A percentile compares a stretch with the other conserved stretches of the same genome.
Evolutionary conservation across 2,329 filamentous ascomycete species (phyloP).

Genomic region (Alternaria sp.): DNA sequence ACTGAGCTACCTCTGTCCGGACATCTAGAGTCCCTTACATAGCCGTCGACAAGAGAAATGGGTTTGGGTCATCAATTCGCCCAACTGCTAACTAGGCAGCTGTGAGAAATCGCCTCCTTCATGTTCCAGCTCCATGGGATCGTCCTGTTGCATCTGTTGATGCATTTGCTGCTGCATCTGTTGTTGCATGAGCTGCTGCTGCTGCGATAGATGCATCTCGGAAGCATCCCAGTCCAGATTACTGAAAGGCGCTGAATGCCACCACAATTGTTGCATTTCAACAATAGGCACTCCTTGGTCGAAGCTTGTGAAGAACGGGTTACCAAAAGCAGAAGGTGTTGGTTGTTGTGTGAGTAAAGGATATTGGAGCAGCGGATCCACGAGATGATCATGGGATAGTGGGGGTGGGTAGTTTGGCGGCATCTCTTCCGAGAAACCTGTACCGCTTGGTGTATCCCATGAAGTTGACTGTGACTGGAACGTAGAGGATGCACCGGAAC

Average conservation of each 20-base stretch:
- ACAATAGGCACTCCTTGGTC: constrained; percentile 26
- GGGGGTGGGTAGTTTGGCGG: background rate
- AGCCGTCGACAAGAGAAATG: background rate
- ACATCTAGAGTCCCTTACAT: background rate
- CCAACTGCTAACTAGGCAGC: background rate
- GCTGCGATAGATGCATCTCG: background rate
- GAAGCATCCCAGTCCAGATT: constrained; percentile 1
- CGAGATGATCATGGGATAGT: background rate
- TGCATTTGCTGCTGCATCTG: background rate
- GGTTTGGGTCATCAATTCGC: background rate
- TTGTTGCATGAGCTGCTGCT: constrained; percentile 10
- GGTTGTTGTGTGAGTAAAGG: background rate
- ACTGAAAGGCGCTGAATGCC: background rate
- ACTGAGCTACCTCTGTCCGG: background rate
- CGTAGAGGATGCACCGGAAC: background rate
- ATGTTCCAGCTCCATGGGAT: background rate
- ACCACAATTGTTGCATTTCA: constrained; percentile 25
- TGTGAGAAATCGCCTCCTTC: background rate
- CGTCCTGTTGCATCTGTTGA: background rate
- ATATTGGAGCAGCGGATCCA: background rate
- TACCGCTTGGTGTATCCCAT: background rate
- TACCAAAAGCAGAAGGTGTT: constrained; percentile 20
- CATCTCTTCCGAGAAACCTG: background rate
- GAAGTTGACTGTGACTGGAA: background rate
- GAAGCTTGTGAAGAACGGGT: constrained; percentile 33